phyloP scores from a whole-genome alignment of 2,329 filamentous ascomycete species.

The Fonsecaea erecta region DNA sequence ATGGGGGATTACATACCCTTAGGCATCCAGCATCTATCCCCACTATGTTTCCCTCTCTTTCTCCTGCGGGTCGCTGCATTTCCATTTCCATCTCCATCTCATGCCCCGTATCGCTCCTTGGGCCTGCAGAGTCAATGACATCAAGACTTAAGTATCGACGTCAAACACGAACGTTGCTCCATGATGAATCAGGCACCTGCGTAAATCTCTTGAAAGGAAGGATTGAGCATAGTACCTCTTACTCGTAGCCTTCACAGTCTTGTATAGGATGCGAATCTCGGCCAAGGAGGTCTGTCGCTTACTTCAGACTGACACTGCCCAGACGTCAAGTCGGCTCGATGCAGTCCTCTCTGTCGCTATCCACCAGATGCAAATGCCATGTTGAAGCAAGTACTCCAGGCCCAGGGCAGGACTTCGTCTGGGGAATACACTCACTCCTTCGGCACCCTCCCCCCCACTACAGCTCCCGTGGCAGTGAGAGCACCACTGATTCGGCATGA shows the following conservation, averaged over 20 bases:
- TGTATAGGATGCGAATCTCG: background rate
- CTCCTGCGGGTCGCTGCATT: conserved; percentile 14
- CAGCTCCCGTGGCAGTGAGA: background rate
- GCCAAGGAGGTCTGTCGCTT: background rate
- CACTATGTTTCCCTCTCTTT: background rate
- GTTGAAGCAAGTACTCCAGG: background rate
- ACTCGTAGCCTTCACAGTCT: background rate
- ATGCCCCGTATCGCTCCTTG: background rate
- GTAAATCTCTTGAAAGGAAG: background rate
- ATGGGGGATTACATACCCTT: too few relatives aligned
- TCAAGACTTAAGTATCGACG: background rate
- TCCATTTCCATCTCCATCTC: conserved; percentile 6
- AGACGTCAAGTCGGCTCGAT: conserved; percentile 3
- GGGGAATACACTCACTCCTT: background rate
- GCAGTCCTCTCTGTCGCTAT: background rate
- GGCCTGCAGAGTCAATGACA: background rate
- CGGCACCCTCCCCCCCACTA: background rate
- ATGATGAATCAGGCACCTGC: background rate
- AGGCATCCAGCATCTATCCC: too few relatives aligned
- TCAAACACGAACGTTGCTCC: background rate
- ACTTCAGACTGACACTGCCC: conserved; percentile 13
- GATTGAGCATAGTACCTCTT: background rate
- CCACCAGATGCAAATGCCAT: background rate
- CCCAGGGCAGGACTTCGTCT: background rate
- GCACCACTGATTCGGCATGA: conserved; percentile 2